Conservation (phyloP, 2,329 filamentous ascomycete genomes). For the Elsinoe fawcettii region DNA sequence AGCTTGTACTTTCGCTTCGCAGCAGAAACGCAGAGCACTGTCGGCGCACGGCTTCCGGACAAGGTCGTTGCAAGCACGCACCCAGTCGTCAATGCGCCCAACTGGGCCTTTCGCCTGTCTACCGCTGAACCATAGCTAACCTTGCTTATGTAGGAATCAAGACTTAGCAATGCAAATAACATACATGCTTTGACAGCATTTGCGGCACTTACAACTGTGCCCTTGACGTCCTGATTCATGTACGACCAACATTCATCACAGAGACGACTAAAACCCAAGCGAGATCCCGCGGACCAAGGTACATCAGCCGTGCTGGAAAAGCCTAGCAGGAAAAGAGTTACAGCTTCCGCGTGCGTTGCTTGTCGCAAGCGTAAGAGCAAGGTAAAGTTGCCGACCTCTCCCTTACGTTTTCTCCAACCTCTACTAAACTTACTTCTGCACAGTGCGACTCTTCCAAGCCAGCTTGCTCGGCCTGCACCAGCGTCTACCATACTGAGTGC, state of each 20-base stretch:
- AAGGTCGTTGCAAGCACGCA: background rate
- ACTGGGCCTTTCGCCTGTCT: background rate
- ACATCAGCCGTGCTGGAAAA: slow-evolving; percentile 5
- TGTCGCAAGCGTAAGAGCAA: slow-evolving; percentile 46
- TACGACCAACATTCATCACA: slow-evolving; percentile 5
- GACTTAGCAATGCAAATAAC: background rate
- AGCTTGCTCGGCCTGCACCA: slow-evolving; percentile 43
- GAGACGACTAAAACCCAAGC: slow-evolving; percentile 9
- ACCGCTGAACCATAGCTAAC: background rate
- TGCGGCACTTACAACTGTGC: background rate
- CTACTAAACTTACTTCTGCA: background rate
- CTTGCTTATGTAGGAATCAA: background rate
- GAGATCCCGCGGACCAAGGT: slow-evolving; percentile 4
- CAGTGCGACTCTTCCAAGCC: slow-evolving; percentile 45
- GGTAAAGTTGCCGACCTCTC: slow-evolving; percentile 26
- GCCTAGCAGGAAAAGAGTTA: slow-evolving; percentile 26
- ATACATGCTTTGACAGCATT: background rate
- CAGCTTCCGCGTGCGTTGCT: slow-evolving; percentile 41
- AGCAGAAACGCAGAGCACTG: background rate
- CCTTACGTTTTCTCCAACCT: background rate
- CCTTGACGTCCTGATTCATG: background rate
- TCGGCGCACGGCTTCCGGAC: background rate
- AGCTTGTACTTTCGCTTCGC: background rate
- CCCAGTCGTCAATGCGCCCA: background rate
- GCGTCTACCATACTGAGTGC: slow-evolving; percentile 45